Conservation (phyloP, 2,329 filamentous ascomycete genomes). For the Fusarium staphyleae region DNA sequence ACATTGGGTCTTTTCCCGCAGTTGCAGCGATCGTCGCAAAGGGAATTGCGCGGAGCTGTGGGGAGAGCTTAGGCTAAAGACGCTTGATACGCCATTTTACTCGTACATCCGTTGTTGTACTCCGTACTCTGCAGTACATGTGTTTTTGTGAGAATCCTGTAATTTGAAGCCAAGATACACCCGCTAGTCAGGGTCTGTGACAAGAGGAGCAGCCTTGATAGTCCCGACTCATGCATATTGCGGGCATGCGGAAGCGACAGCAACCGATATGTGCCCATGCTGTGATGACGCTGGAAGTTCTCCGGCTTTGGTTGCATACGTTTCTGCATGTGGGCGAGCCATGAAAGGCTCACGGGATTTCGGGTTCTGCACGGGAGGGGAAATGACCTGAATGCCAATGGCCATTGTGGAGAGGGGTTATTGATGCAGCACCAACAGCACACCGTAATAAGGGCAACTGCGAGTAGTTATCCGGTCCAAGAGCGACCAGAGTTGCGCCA, state of each 20-base stretch:
- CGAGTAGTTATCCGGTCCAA: constrained; percentile 20
- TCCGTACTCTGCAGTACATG: too few species aligned
- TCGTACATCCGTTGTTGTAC: constrained; percentile 7
- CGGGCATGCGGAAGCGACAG: constrained; percentile 20
- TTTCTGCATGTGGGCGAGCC: constrained; percentile 25
- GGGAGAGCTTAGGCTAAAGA: constrained; percentile 11
- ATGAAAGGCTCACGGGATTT: constrained; percentile 25
- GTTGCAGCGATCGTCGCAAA: constrained; percentile 23
- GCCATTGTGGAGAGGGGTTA: constrained; percentile 13
- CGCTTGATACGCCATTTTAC: background rate
- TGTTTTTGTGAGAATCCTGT: too few species aligned
- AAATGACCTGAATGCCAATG: constrained; percentile 28
- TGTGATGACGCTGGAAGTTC: constrained; percentile 9
- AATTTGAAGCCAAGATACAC: background rate
- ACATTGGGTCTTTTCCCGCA: constrained; percentile 27
- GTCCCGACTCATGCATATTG: constrained; percentile 20
- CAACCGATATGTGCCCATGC: constrained; percentile 20
- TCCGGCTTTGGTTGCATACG: constrained; percentile 29
- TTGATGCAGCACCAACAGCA: constrained; percentile 29
- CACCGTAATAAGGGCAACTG: constrained; percentile 13
- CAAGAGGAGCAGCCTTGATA: constrained; percentile 12
- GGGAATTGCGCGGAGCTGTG: constrained; percentile 25
- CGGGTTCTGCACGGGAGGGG: constrained; percentile 27
- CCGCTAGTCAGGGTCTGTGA: constrained; percentile 15
- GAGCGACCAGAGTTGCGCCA: constrained; percentile 12